These are phyloP conservation scores for Gillenia trifoliata DNA, from an alignment of 306 rosid genomes.

Conservation along the genomic window DNA sequence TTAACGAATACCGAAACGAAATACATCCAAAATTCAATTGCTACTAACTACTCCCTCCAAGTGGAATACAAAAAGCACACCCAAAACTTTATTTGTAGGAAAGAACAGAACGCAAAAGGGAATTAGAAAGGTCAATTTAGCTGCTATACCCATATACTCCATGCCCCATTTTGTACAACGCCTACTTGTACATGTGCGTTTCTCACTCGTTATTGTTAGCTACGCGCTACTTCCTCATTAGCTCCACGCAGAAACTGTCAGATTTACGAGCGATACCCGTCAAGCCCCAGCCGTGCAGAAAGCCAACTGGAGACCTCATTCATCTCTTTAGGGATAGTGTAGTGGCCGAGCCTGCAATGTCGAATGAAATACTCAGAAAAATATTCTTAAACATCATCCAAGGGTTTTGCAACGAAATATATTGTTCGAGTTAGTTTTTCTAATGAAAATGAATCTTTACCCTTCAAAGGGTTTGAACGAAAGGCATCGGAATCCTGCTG, in stretches of 20 bases:
- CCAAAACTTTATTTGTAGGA: slow-evolving; percentile 39
- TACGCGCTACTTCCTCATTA: slow-evolving; percentile 13
- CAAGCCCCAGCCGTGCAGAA: slow-evolving; percentile 71
- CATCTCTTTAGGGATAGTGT: slow-evolving; percentile 94
- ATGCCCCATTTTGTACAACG: slow-evolving; percentile 34
- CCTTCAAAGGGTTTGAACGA: slow-evolving; percentile 81
- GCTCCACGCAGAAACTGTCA: slow-evolving; percentile 9
- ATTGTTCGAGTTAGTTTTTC: neutral
- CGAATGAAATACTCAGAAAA: slow-evolving; percentile 13
- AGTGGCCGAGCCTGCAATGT: slow-evolving; percentile 87
- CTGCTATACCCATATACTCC: slow-evolving; percentile 48
- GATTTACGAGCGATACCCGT: slow-evolving; percentile 37
- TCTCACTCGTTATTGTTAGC: slow-evolving; percentile 29
- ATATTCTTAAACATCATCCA: slow-evolving; percentile 1
- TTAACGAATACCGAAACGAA: neutral
- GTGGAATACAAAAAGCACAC: slow-evolving; percentile 26
- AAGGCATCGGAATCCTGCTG: slow-evolving; percentile 75
- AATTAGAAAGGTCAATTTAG: slow-evolving; percentile 30
- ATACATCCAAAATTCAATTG: neutral
- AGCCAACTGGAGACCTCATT: slow-evolving; percentile 91
- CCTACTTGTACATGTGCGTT: slow-evolving; percentile 31
- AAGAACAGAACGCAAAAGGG: slow-evolving; percentile 28
- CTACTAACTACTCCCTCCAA: slow-evolving; percentile 24
- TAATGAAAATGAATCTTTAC: slow-evolving; percentile 25
- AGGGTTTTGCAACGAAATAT: neutral